Base-by-base conservation (phyloP, 1,284 basidiomycete genomes). In the Neonothopanus nambi region DNA sequence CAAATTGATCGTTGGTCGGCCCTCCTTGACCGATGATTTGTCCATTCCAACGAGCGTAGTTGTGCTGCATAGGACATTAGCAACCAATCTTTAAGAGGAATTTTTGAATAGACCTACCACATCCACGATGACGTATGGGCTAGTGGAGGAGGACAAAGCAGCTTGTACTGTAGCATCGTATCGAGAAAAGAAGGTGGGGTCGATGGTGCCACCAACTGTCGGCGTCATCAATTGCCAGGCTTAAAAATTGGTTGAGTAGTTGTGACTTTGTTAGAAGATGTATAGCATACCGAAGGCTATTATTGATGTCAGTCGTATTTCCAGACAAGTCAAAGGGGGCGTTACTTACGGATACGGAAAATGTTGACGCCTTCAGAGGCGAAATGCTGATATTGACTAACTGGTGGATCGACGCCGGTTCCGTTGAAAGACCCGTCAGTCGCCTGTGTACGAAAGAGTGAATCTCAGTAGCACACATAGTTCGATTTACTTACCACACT, bases 171-270 rank as follows among this genome's bases (percentile, higher is more conserved):
- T 75, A 2, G 62, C 58, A 59, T 80, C 77, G 59, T 79, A 82
- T 30, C 65, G 63, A 1, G 67, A 56, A 63, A 82, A 76, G 69
- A 75, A 81, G 26, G 59, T 67, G 17, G 68, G 59, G 62, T 76
- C 68, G 61, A 83, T 75, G 26, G 70, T 67, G 11, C 76, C 76
- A 44, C 77, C 78, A 18, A 81, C 58, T 18, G 69, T 71, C 23
- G 76, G 76, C 7, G 76, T 78, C 70, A 81, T 76, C 56, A 79
- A 67, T 61, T 81, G 79, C 81, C 81, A 69, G 24, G 66, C 67
- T 65, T 35, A n/a, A 17, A 18, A 35, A 15, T 44, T 12, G 8
- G 17, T 39, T 49, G 5, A 30, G 18, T 42, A 17, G 7, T 17
- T 33, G 26, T 30, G 11, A 36, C 7, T 26, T 33, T 39, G 17